A percentile compares a stretch with the other conserved stretches of the same genome.
Conservation (phyloP, 257 asterid genomes). For the Penstemon newberryi region DNA sequence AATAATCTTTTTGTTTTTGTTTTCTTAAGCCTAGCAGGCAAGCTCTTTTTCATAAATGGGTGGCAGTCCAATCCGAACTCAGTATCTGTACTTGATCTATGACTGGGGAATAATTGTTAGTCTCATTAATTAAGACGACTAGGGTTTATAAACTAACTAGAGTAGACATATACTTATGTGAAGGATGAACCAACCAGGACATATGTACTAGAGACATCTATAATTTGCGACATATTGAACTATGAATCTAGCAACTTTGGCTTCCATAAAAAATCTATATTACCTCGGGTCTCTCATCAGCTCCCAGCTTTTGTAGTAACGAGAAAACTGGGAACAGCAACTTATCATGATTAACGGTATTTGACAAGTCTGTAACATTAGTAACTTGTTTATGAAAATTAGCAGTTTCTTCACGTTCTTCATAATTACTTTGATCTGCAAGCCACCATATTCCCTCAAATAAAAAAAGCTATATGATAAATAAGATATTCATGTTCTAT, state of each 20-base stretch:
- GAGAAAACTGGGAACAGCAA: conserved; percentile 85
- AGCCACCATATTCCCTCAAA: conserved; percentile 26
- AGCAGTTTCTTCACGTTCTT: conserved; percentile 38
- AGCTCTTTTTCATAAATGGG: no score
- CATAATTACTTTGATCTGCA: conserved; percentile 54
- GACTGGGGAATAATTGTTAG: no score
- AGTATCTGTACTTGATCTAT: no score
- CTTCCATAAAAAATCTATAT: conserved; percentile 28
- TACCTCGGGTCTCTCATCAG: conserved; percentile 99
- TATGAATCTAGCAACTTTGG: conserved; percentile 1
- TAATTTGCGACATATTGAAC: no score
- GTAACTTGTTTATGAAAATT: conserved; percentile 38
- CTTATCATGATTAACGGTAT: conserved; percentile 61
- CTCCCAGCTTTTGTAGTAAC: conserved; percentile 81
- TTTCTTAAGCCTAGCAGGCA: no score
- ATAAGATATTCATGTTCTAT: conserved; percentile 14
- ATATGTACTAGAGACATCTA: no score
- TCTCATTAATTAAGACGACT: no score
- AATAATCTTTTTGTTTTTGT: no score
- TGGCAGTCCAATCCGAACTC: no score
- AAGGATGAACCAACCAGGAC: no score
- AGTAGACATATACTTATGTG: no score
- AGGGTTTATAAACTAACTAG: no score
- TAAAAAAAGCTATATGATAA: conserved; percentile 9
- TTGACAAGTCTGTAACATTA: conserved; percentile 39